Base-by-base conservation (phyloP, 345 rosid genomes). In the Ailanthus altissimus region DNA sequence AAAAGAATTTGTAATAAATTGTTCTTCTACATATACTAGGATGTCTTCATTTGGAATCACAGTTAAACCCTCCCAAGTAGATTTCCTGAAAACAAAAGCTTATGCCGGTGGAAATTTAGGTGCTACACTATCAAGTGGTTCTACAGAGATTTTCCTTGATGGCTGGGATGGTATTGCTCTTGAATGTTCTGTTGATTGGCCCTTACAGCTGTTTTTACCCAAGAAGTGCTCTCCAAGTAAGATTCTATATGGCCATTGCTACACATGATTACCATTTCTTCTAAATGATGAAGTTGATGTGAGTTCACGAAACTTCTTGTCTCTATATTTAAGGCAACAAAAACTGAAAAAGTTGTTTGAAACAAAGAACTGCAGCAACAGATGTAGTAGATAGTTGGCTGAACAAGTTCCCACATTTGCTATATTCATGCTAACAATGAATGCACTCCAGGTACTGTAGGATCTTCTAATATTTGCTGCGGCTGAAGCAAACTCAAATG, bases 151-250 rank as follows among this genome's bases (percentile, higher is more conserved):
- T 45, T 86, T 89, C 64, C 80, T 87, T 61, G 98, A 91, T 82
- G 99, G 99, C 46, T 95, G 99, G 99, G 97, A 92, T 81, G 97
- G 93, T 59, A 93, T 93, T 78, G 89, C 93, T 57, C 97, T 95
- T 46, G 97, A 93, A 81, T 95, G 93, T 86, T 84, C 97, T 76
- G 87, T 93, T 62, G 97, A 93, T 80, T 95, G 99, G 99, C 99
- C 98, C 72, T 89, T 95, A 77, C 96, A 93, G 81, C 76, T 95
- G 77, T 95, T 95, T 81, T 93, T 76, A 90, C 99, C 74, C 98
- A 92, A 80, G 98, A 95, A 81, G 97, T 95, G 60, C 91, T 95
- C 77, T 92, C 98, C 59, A 92, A 91, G 99, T 95, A 95, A 87
- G 86, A 85, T 67, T 76, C 54, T 66, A 67, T 63, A 70, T 63